Evolutionary conservation across 225 moss, liverwort and hornwort genomes (phyloP).

Genomic region (Polytrichum formosum): DNA sequence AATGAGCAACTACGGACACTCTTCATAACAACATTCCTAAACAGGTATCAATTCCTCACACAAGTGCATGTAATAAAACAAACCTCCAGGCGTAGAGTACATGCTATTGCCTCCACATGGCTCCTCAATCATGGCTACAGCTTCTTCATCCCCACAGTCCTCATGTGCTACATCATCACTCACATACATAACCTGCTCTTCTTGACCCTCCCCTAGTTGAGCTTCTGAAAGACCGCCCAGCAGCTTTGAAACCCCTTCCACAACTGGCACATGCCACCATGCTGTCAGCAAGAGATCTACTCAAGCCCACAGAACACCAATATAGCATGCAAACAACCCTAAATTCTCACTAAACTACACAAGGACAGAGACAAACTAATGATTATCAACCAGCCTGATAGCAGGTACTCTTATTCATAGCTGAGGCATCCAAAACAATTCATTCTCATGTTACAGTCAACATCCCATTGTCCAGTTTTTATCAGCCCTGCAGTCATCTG

Average conservation of each 20-base stretch:
- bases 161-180: slow-evolving; percentile 85
- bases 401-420: no score
- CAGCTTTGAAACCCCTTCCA: slow-evolving; percentile 71
- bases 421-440: no score
- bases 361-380: no score
- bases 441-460: no score
- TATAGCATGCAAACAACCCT: no score
- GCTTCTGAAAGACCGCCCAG: slow-evolving; percentile 46
- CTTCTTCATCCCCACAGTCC: slow-evolving; percentile 82
- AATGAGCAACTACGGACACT: no score
- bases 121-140: slow-evolving; percentile 93
- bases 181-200: slow-evolving; percentile 89
- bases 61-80: slow-evolving; percentile 23
- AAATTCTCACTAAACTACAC: no score
- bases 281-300: background rate
- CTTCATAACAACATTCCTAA: no score
- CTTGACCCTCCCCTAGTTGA: slow-evolving; percentile 75
- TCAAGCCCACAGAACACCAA: background rate
- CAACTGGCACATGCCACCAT: slow-evolving; percentile 36
- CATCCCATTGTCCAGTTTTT: no score
- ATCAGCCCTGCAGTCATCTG: no score
- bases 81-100: slow-evolving; percentile 77
- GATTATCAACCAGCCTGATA: no score
- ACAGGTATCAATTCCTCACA: background rate
- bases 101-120: slow-evolving; percentile 59